Conservation (phyloP, 768 basidiomycete species). For the Hirschioporus abietinus region DNA sequence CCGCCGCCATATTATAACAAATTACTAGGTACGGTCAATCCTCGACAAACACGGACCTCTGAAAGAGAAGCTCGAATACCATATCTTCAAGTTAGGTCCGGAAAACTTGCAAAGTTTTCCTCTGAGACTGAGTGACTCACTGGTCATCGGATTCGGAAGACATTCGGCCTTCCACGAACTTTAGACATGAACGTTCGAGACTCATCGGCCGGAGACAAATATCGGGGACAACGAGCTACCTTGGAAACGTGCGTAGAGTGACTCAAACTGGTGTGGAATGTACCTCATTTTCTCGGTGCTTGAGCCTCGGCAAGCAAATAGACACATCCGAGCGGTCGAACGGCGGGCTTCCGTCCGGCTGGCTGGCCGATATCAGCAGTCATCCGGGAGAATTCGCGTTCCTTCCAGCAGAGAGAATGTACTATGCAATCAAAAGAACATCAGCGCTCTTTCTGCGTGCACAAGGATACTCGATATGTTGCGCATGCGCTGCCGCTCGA, state of each 20-base stretch:
- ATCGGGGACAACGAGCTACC: no score
- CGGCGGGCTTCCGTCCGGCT: neutral
- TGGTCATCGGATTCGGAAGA: neutral
- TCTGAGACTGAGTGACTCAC: neutral
- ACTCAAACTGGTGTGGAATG: neutral
- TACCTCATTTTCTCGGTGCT: neutral
- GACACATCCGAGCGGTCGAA: no score
- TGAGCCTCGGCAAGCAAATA: no score
- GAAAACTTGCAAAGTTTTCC: neutral
- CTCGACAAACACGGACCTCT: no score
- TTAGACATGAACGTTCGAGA: neutral
- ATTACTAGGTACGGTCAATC: no score
- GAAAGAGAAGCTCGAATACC: no score
- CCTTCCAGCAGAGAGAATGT: no score
- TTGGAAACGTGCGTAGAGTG: neutral
- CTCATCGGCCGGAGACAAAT: neutral
- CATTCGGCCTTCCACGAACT: neutral
- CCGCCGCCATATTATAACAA: neutral
- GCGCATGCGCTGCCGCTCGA: neutral
- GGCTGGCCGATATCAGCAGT: no score
- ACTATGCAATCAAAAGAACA: neutral
- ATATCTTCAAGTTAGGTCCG: no score
- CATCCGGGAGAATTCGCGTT: neutral
- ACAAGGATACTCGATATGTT: neutral
- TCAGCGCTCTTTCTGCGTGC: conserved; percentile 1